Base-by-base conservation (phyloP, 2,329 filamentous ascomycete species). In the Fusarium domesticum region DNA sequence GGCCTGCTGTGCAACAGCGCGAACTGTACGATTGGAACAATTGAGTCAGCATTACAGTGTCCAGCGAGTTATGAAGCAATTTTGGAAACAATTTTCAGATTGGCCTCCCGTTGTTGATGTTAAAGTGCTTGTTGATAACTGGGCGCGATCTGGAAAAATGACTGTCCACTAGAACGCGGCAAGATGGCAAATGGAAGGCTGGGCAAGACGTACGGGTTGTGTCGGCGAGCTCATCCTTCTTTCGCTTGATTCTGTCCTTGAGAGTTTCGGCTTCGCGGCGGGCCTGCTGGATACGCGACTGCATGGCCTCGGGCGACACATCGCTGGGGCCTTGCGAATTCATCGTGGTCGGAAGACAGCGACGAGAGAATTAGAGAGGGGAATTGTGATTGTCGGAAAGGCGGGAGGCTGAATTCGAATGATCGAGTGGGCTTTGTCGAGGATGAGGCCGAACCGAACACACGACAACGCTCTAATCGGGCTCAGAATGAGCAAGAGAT, bases 161-260 rank as follows among this genome's bases (percentile, higher is more conserved):
- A n/a, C n/a, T n/a, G n/a, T n/a, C n/a, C n/a, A n/a, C n/a, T n/a
- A n/a, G n/a, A 8, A 25, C 19, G 18, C 16, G 17, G 31, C 23
- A 30, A 35, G 12, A 37, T 33, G 35, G 10, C 16, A 19, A 19
- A 32, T n/a, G 30, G 30, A 42, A 44, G 37, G 43, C 38, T 31
- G 39, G 45, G 37, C 44, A 41, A 28, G 51, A 80, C 92, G 82
- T 84, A 98, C 93, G 85, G 66, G 91, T 95, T 54, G 91, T 95
- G 73, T 98, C 93, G 68, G 92, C 92, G 61, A 98, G 82, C 75
- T 97, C 93, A 81, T 98, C 93, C 87, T 97, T 97, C 84, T 95
- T 96, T 74, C 91, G 84, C 85, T 96, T 97, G 83, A 97, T 97
- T 72, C 89, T 86, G 70, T 97, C 92, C 80, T 97, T 97, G 61